These are phyloP conservation scores for Thymus quinquecostatus DNA, from an alignment of 257 asterid genomes.

Conservation along the genomic window DNA sequence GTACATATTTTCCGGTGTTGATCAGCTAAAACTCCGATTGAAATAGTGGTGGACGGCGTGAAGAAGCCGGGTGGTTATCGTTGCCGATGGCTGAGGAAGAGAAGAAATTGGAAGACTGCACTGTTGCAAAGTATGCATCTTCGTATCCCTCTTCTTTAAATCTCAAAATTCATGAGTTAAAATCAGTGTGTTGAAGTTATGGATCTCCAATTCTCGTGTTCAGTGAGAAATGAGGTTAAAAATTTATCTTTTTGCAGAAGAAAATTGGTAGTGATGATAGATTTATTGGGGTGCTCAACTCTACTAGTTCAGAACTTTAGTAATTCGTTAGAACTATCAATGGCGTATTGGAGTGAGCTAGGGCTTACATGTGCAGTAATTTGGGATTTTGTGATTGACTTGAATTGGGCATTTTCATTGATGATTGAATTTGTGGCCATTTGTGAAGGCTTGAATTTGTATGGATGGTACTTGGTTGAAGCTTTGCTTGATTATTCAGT, in stretches of 20 bases:
- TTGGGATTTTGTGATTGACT: too few species aligned
- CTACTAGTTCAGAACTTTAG: not conserved
- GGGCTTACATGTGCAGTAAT: not conserved
- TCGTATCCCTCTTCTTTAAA: not conserved
- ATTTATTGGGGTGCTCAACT: too few species aligned
- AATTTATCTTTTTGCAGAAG: not conserved
- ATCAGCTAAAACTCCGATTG: not conserved
- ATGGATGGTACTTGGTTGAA: not conserved
- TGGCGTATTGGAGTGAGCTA: not conserved
- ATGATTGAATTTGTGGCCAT: not conserved
- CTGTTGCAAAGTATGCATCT: slow-evolving; percentile 29
- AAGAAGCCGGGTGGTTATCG: slow-evolving; percentile 62
- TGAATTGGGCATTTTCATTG: too few species aligned
- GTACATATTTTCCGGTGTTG: not conserved
- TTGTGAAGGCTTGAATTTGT: too few species aligned
- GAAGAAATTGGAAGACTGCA: slow-evolving; percentile 32
- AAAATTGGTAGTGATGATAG: not conserved
- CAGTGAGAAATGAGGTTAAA: not conserved
- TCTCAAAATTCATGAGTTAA: not conserved
- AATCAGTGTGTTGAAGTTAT: not conserved
- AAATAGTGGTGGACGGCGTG: slow-evolving; percentile 22
- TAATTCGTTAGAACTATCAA: not conserved
- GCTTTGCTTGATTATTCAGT: not conserved
- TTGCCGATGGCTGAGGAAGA: slow-evolving; percentile 31
- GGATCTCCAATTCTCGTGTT: not conserved